These are phyloP conservation scores for Martensiomyces pterosporus DNA, from an alignment of 192 early-diverging fungal species.

Conservation along the genomic window DNA sequence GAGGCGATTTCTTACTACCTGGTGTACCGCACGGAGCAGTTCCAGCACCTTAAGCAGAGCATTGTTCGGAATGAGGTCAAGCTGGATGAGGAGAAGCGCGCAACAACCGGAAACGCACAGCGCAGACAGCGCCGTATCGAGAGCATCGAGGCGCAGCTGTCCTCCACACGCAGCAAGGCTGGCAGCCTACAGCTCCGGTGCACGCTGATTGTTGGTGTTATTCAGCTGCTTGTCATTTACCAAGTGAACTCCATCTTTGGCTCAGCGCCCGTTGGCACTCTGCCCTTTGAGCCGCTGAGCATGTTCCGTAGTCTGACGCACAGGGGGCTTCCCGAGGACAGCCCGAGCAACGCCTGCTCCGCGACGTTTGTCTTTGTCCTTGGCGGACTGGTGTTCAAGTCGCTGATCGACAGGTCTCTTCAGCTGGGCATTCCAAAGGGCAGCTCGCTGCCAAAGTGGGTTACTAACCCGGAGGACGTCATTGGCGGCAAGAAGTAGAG, in stretches of 20 bases:
- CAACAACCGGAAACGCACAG: constrained; percentile 18
- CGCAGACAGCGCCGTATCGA: constrained; percentile 46
- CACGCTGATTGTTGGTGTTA: constrained; percentile 34
- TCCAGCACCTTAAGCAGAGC: constrained; percentile 42
- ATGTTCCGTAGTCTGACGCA: constrained; percentile 44
- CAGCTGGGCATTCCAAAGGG: constrained; percentile 49
- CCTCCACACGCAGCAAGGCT: constrained; percentile 37
- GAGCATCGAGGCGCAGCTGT: constrained; percentile 37
- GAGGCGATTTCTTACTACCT: constrained; percentile 43
- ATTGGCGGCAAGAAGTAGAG: constrained; percentile 21
- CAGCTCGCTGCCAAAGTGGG: constrained; percentile 42
- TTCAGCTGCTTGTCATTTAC: constrained; percentile 41
- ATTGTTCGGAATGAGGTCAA: constrained; percentile 30
- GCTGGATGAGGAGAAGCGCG: constrained; percentile 32
- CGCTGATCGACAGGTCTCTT: constrained; percentile 36
- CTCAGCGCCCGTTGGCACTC: constrained; percentile 22
- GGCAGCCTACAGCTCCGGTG: constrained; percentile 38
- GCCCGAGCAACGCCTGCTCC: constrained; percentile 35
- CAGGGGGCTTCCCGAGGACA: constrained; percentile 39
- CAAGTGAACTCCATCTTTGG: constrained; percentile 21
- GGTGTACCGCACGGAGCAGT: constrained; percentile 41
- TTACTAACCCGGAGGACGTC: constrained; percentile 40
- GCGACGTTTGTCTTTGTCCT: constrained; percentile 51
- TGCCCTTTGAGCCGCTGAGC: constrained; percentile 41
- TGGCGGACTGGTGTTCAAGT: constrained; percentile 39